These are phyloP conservation scores for Nicotiana otophora DNA, from an alignment of 257 asterid genomes.

Conservation along the genomic window DNA sequence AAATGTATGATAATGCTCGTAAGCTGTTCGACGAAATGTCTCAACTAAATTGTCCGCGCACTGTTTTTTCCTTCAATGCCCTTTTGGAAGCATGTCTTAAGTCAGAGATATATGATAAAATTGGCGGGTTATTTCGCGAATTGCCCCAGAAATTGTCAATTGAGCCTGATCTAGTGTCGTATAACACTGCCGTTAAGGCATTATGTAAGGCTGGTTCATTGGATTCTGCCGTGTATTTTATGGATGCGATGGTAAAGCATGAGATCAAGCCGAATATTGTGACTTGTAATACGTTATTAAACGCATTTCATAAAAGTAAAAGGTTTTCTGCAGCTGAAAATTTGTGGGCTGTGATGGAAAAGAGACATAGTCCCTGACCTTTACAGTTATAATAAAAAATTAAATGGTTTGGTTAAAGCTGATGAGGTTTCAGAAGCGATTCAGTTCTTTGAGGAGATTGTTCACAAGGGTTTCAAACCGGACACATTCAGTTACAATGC, in stretches of 20 bases:
- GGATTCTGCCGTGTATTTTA: slow-evolving; percentile 35
- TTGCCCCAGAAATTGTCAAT: slow-evolving; percentile 31
- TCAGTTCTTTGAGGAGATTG: slow-evolving; percentile 29
- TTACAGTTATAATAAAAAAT: slow-evolving; percentile 33
- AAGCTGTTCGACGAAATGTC: slow-evolving; percentile 61
- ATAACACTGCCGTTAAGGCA: slow-evolving; percentile 29
- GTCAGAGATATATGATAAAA: slow-evolving; percentile 23
- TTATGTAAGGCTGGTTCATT: slow-evolving; percentile 28
- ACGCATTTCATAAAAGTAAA: slow-evolving; percentile 14
- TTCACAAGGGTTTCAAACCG: slow-evolving; percentile 28
- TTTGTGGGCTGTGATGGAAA: slow-evolving; percentile 44
- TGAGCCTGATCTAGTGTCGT: slow-evolving; percentile 38
- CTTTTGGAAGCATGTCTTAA: slow-evolving; percentile 37
- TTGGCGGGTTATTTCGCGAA: slow-evolving; percentile 27
- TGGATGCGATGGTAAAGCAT: slow-evolving; percentile 37
- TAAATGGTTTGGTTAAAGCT: slow-evolving; percentile 28
- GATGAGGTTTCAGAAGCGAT: slow-evolving; percentile 31
- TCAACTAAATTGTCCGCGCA: slow-evolving; percentile 35
- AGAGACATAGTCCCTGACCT: slow-evolving; percentile 32
- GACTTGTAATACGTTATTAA: slow-evolving; percentile 31
- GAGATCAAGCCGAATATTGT: slow-evolving; percentile 22
- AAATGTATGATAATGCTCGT: slow-evolving; percentile 38
- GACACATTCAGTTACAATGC: slow-evolving; percentile 32
- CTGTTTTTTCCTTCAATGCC: slow-evolving; percentile 42
- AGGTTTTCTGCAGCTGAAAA: slow-evolving; percentile 33